Evolutionary conservation across 2,329 filamentous ascomycete genomes (phyloP).

Genomic region (Penicillium sp.): DNA sequence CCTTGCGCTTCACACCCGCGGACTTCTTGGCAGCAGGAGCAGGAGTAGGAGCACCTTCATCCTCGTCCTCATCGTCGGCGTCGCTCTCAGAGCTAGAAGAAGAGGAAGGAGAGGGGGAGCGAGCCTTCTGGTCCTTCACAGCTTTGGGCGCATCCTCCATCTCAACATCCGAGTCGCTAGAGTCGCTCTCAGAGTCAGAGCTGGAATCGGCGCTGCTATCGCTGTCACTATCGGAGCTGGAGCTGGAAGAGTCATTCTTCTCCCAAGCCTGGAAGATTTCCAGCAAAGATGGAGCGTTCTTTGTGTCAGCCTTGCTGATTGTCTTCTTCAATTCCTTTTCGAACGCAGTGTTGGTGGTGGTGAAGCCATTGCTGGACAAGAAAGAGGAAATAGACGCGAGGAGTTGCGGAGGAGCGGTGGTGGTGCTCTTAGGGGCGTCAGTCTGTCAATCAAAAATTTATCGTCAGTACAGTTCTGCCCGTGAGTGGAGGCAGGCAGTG

Average conservation of each 20-base stretch:
- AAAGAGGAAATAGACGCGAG: constrained; percentile 68
- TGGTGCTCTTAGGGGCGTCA: constrained; percentile 26
- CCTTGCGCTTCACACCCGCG: constrained; percentile 61
- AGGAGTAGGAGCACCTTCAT: constrained; percentile 48
- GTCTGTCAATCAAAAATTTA: constrained; percentile 15
- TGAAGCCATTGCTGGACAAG: constrained; percentile 65
- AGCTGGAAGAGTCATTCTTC: constrained; percentile 17
- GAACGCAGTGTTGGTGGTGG: constrained; percentile 61
- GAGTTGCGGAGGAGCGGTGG: constrained; percentile 55
- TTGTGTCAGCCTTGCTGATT: constrained; percentile 21
- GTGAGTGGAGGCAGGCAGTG: neutral
- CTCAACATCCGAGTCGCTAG: constrained; percentile 41
- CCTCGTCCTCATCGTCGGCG: constrained; percentile 53
- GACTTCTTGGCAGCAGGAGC: constrained; percentile 25
- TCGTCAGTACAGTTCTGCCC: neutral
- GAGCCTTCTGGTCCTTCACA: constrained; percentile 25
- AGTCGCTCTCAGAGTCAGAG: constrained; percentile 23
- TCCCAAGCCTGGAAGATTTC: constrained; percentile 24
- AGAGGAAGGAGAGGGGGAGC: constrained; percentile 32
- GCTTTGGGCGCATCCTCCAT: constrained; percentile 42
- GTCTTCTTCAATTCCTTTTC: constrained; percentile 56
- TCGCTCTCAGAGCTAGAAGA: constrained; percentile 50
- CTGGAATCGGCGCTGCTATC: constrained; percentile 17
- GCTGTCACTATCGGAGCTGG: constrained; percentile 26
- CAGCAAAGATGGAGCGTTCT: constrained; percentile 39